Percentiles rank a stretch among this genome's conserved stretches.
Conservation (phyloP, 1,284 basidiomycete genomes). For the Austropuccinia psidii region DNA sequence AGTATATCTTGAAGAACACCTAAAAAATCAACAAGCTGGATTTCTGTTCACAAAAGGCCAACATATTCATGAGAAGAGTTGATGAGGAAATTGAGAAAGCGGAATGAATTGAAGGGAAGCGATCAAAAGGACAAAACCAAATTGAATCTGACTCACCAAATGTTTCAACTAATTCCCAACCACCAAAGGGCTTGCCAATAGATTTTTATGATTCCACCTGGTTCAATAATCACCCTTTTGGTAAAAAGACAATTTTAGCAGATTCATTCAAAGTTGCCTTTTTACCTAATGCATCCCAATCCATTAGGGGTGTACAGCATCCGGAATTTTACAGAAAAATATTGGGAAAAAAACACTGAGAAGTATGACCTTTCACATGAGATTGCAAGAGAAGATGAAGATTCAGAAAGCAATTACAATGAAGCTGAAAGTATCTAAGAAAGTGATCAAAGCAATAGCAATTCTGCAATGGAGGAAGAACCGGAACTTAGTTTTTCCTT, state of each 20-base stretch:
- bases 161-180: background rate
- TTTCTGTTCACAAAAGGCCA: background rate
- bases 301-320: too few relatives aligned
- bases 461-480: too few relatives aligned
- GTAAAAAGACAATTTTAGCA: background rate
- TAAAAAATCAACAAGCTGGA: background rate
- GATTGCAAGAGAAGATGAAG: too few relatives aligned
- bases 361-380: too few relatives aligned
- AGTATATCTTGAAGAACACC: too few relatives aligned
- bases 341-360: too few relatives aligned
- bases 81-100: slow-evolving; percentile 6
- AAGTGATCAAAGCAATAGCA: too few relatives aligned
- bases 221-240: background rate
- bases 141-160: background rate
- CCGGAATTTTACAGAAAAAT: too few relatives aligned
- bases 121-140: background rate
- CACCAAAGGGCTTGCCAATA: slow-evolving; percentile 3
- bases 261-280: background rate
- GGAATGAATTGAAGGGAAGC: background rate
- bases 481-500: too few relatives aligned
- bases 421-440: too few relatives aligned
- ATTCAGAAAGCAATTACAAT: too few relatives aligned
- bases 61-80: background rate
- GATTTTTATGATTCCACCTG: background rate
- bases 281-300: slow-evolving; percentile 2